Conservation (phyloP, 176 grass and related monocot species). For the Avena insularis region DNA sequence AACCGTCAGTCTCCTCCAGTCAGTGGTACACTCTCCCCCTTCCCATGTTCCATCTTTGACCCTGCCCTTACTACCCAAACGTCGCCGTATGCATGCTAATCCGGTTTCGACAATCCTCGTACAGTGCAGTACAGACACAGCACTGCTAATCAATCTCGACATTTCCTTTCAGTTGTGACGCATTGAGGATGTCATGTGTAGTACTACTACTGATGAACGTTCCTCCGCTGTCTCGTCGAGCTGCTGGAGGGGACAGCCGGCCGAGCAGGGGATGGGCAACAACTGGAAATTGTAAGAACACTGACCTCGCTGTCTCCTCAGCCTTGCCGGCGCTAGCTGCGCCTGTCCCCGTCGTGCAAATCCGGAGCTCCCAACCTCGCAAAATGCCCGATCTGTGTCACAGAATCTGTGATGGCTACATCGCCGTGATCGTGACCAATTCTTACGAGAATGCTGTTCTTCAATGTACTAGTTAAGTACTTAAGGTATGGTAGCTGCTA, state of each 20-base stretch:
- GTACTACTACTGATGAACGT: not conserved
- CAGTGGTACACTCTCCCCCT: not conserved
- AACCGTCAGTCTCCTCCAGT: not conserved
- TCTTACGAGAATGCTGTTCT: not conserved
- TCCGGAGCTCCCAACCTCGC: not conserved
- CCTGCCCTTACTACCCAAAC: not conserved
- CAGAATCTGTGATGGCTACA: not conserved
- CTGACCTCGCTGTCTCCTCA: not conserved
- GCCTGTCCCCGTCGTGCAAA: not conserved
- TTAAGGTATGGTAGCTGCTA: not conserved
- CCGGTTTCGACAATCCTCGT: not conserved
- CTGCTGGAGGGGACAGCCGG: not conserved
- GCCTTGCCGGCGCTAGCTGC: not conserved
- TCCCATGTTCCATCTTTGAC: conserved; percentile 16
- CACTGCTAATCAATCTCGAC: not conserved
- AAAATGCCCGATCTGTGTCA: not conserved
- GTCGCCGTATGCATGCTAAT: not conserved
- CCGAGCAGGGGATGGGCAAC: conserved; percentile 17
- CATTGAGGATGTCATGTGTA: not conserved
- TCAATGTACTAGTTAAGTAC: not conserved
- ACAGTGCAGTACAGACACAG: not conserved
- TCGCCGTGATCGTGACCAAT: not conserved
- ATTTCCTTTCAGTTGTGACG: not conserved
- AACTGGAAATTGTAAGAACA: conserved; percentile 3
- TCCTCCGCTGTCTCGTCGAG: conserved; percentile 10